Evolutionary conservation across 331 rosid genomes (phyloP), one percentile per base, ranked within the genome.

Genomic region (Phaseolus coccineus): DNA sequence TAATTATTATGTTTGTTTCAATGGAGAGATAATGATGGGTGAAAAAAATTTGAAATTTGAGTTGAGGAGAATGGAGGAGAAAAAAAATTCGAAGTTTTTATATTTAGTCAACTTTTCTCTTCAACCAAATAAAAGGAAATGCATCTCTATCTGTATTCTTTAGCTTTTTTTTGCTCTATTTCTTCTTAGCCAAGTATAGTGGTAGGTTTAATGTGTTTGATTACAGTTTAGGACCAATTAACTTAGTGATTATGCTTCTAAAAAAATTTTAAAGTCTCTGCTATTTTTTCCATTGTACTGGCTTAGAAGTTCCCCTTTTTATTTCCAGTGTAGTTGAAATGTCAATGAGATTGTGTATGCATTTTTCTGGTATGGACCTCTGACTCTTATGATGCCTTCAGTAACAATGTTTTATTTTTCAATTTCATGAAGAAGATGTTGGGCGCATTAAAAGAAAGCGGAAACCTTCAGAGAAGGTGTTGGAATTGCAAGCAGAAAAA

Each of bases 401-500:
- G 73, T 55, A 66, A 73, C 25, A 83, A 42, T 63, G 6, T 31
- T 46, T 19, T 64, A 3, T 77, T 24, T 77, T 15, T 24, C 2
- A 24, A 8, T 46, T 14, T 72, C 42, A 78, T 78, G 77, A 84
- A 84, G 98, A 93, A 69, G 97, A 90, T 67, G 79, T 84, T 42
- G 97, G 92, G 50, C 83, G 88, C 71, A 3, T 83, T 82, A 93
- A 87, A 88, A 84, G 98, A 69, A 93, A 86, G 80, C 83, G 93
- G 33, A 93, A 87, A 72, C 98, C 95, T n/a, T 89, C 97, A 0
- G 97, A 90, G 77, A 93, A 93, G 82, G 94, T 88, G 76, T 76
- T 93, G 85, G 97, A 90, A 71, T 85, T 88, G 86, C 97, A 89
- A 89, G 94, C 92, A 16, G 94, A 93, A 76, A 93, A 87, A 87